These are phyloP conservation scores for Penicillium capsulatum DNA, from an alignment of 2,329 filamentous ascomycete genomes.

Conservation along the genomic window DNA sequence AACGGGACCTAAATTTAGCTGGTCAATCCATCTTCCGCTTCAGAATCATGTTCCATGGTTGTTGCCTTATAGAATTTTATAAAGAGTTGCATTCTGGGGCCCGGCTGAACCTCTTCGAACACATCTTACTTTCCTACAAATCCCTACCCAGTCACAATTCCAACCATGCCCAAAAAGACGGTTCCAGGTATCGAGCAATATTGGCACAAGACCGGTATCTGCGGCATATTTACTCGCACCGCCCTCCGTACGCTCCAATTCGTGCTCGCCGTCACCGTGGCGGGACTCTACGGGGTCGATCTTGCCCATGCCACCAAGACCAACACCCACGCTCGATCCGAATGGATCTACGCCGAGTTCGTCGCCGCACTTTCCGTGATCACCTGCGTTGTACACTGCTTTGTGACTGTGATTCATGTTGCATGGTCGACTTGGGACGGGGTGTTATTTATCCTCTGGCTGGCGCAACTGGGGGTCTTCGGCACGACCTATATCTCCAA, in stretches of 20 bases:
- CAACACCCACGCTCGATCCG: slow-evolving; percentile 5
- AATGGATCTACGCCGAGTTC: slow-evolving; percentile 20
- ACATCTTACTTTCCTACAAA: too few relatives aligned
- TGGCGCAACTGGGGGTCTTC: slow-evolving; percentile 8
- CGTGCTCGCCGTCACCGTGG: slow-evolving; percentile 13
- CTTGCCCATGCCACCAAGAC: slow-evolving; percentile 14
- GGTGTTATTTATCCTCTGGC: slow-evolving; percentile 8
- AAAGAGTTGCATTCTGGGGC: too few relatives aligned
- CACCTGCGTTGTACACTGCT: slow-evolving; percentile 12
- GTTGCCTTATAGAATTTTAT: too few relatives aligned
- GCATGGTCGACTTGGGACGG: slow-evolving; percentile 12
- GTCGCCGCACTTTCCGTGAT: slow-evolving; percentile 12
- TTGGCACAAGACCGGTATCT: slow-evolving; percentile 12
- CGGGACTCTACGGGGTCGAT: slow-evolving; percentile 19
- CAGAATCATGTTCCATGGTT: too few relatives aligned
- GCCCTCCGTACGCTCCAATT: slow-evolving; percentile 17
- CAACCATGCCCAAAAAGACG: too few relatives aligned
- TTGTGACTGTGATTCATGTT: slow-evolving; percentile 6
- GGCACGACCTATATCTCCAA: slow-evolving; percentile 5
- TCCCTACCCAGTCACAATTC: not conserved
- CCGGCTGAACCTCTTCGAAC: too few relatives aligned
- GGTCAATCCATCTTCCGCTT: too few relatives aligned
- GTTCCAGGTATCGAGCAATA: slow-evolving; percentile 15
- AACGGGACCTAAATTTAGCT: too few relatives aligned
- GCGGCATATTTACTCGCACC: slow-evolving; percentile 7